Conservation (phyloP, 176 grass and related monocot species). For the Eragrostis curvula region DNA sequence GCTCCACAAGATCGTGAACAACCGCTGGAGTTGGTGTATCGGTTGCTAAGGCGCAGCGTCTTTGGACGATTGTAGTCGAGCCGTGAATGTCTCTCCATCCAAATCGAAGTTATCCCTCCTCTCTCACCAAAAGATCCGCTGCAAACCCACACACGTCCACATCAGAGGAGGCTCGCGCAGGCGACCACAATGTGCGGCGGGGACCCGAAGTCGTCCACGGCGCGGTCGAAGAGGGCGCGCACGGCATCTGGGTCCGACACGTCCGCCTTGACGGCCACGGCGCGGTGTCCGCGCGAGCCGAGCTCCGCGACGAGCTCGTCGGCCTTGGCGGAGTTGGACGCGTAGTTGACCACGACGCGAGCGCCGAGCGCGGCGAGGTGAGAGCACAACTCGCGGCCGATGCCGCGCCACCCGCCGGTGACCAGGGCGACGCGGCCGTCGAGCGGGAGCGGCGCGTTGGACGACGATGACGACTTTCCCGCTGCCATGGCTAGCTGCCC, state of each 20-base stretch:
- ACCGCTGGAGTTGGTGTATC: no score
- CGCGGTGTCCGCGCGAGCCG: slow-evolving; percentile 16
- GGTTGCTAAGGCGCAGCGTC: no score
- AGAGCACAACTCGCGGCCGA: slow-evolving; percentile 54
- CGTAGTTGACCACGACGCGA: slow-evolving; percentile 58
- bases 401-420: slow-evolving; percentile 64
- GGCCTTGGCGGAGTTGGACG: slow-evolving; percentile 47
- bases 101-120: no score
- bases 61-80: no score
- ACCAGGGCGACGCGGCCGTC: slow-evolving; percentile 57
- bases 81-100: no score
- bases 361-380: slow-evolving; percentile 66
- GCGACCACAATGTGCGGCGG: slow-evolving; percentile 52
- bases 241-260: slow-evolving; percentile 49
- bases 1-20: no score
- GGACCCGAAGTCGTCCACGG: slow-evolving; percentile 56
- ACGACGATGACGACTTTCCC: background rate
- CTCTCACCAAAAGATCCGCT: no score
- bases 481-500: background rate
- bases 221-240: slow-evolving; percentile 56
- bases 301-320: slow-evolving; percentile 58
- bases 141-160: no score
- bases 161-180: slow-evolving; percentile 44
- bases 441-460: slow-evolving; percentile 39
- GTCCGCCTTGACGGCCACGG: slow-evolving; percentile 42